Percentiles rank a stretch among this genome's conserved stretches.
These are phyloP conservation scores for Elaeis oleifera DNA, from an alignment of 202 grass and related monocot genomes.

Conservation along the genomic window DNA sequence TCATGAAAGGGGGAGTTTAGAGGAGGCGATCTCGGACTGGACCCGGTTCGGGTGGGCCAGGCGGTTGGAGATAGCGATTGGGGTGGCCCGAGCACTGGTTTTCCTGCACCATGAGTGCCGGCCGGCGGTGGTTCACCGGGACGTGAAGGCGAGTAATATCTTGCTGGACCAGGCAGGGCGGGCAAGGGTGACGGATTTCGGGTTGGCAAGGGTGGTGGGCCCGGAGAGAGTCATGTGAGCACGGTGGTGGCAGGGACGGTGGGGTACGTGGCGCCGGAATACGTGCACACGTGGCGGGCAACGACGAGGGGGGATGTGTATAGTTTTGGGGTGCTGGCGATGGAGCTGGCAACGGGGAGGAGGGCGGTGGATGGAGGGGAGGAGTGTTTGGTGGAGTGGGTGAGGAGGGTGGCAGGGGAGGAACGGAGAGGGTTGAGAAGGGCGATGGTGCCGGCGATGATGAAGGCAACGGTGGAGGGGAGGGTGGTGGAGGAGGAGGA, in stretches of 20 bases:
- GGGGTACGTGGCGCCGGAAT: slow-evolving; percentile 89
- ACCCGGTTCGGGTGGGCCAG: slow-evolving; percentile 21
- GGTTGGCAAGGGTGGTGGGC: slow-evolving; percentile 56
- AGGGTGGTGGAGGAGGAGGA: not conserved
- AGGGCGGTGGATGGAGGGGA: slow-evolving; percentile 52
- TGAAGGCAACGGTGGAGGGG: slow-evolving; percentile 29
- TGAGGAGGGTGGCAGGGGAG: slow-evolving; percentile 34
- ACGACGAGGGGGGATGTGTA: slow-evolving; percentile 90
- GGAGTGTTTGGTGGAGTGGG: slow-evolving; percentile 74
- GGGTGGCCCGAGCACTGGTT: slow-evolving; percentile 53
- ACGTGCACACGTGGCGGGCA: slow-evolving; percentile 73
- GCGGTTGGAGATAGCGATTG: slow-evolving; percentile 48
- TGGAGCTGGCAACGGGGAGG: slow-evolving; percentile 69
- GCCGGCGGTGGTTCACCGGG: slow-evolving; percentile 80
- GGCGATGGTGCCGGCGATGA: slow-evolving; percentile 49
- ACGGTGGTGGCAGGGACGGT: slow-evolving; percentile 86
- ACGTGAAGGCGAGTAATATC: slow-evolving; percentile 96
- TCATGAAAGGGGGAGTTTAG: slow-evolving; percentile 71
- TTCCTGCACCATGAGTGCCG: slow-evolving; percentile 91
- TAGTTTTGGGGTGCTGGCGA: slow-evolving; percentile 78
- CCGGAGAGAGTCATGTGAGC: slow-evolving; percentile 81
- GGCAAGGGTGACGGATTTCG: slow-evolving; percentile 84
- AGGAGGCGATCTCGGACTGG: slow-evolving; percentile 43
- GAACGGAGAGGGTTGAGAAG: slow-evolving; percentile 11
- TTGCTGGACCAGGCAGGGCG: slow-evolving; percentile 40